Conservation (phyloP, 257 asterid genomes). For the Capsicum chinense region DNA sequence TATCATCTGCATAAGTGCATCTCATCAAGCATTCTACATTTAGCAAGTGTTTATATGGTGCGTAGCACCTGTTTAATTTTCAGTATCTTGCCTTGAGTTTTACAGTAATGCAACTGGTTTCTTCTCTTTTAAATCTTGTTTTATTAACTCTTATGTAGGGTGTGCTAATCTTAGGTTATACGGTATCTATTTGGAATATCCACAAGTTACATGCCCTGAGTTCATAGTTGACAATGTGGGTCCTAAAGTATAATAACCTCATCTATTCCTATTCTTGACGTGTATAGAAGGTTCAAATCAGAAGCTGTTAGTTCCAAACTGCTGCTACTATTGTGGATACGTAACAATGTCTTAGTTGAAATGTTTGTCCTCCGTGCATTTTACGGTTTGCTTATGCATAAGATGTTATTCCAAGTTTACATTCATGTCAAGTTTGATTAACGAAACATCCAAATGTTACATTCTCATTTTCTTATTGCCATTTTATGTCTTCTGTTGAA, state of each 20-base stretch:
- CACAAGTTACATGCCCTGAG: background rate
- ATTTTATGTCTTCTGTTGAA: slow-evolving; percentile 37
- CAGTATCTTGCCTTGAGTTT: background rate
- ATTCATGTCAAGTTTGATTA: background rate
- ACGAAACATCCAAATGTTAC: background rate
- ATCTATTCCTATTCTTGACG: background rate
- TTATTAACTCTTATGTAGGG: background rate
- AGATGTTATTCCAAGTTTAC: slow-evolving; percentile 18
- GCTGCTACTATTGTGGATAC: background rate
- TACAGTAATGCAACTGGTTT: background rate
- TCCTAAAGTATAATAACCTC: background rate
- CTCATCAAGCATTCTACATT: slow-evolving; percentile 4
- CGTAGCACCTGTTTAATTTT: background rate
- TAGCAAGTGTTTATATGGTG: slow-evolving; percentile 4
- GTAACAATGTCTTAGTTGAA: background rate
- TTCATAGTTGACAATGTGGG: background rate
- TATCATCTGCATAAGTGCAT: background rate
- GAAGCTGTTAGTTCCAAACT: background rate
- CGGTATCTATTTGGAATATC: background rate
- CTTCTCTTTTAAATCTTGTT: background rate
- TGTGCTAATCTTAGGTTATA: slow-evolving; percentile 9
- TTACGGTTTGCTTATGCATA: background rate
- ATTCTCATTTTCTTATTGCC: slow-evolving; percentile 40
- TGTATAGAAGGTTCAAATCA: slow-evolving; percentile 8
- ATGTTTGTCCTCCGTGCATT: background rate